These are phyloP conservation scores for Aspergillus sp. DNA, from an alignment of 2,329 filamentous ascomycete genomes.

Conservation along the genomic window DNA sequence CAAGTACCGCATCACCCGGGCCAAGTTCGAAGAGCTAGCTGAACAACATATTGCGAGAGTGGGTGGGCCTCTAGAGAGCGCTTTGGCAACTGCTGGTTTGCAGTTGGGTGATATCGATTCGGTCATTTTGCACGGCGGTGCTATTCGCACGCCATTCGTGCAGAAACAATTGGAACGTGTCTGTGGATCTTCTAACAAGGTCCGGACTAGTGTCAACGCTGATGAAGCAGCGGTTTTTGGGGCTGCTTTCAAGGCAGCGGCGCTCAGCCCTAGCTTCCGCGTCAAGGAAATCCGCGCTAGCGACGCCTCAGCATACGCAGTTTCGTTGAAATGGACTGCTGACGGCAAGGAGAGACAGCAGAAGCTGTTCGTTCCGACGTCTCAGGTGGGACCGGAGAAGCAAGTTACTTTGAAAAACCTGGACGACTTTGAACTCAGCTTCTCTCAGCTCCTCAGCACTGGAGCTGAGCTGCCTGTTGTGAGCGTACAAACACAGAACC, in stretches of 20 bases:
- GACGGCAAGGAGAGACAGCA: slow-evolving; percentile 67
- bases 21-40: slow-evolving; percentile 73
- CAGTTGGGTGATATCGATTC: slow-evolving; percentile 71
- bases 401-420: slow-evolving; percentile 75
- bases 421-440: slow-evolving; percentile 69
- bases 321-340: slow-evolving; percentile 66
- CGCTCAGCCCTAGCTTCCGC: slow-evolving; percentile 87
- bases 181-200: slow-evolving; percentile 60
- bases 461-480: slow-evolving; percentile 46
- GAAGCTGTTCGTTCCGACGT: slow-evolving; percentile 72
- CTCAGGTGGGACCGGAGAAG: slow-evolving; percentile 69
- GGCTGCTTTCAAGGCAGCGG: slow-evolving; percentile 86
- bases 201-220: slow-evolving; percentile 90
- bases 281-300: slow-evolving; percentile 88
- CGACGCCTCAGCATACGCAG: slow-evolving; percentile 67
- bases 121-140: slow-evolving; percentile 86
- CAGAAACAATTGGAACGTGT: slow-evolving; percentile 74
- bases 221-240: slow-evolving; percentile 96
- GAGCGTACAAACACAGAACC: slow-evolving; percentile 67
- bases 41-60: slow-evolving; percentile 61
- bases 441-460: slow-evolving; percentile 63
- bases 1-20: slow-evolving; percentile 75
- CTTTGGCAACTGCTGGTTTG: slow-evolving; percentile 65
- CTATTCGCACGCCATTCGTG: slow-evolving; percentile 82
- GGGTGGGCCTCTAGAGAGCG: slow-evolving; percentile 59